Percentiles rank a stretch among this genome's conserved stretches.
Evolutionary conservation across 2,329 filamentous ascomycete genomes (phyloP).

Genomic region (Diplodia sapinea): DNA sequence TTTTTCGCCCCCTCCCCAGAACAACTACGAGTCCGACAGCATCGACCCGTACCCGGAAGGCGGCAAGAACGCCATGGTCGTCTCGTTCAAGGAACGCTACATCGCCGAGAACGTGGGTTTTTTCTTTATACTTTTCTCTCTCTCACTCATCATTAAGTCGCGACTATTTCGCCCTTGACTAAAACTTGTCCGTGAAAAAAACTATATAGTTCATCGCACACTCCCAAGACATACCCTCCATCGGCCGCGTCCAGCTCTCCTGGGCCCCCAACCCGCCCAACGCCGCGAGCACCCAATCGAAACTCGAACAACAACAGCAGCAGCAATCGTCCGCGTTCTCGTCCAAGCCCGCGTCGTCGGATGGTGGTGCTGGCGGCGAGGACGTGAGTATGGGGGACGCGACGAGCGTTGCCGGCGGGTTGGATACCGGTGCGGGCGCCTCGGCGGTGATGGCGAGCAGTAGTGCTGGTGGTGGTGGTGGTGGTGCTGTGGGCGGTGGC

Average conservation of each 20-base stretch:
- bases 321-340: too few relatives aligned
- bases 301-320: too few relatives aligned
- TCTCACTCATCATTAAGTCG: not conserved
- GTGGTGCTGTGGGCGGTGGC: constrained; percentile 33
- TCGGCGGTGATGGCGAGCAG: not conserved
- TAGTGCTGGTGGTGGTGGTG: not conserved
- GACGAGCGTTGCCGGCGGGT: not conserved
- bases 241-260: constrained; percentile 68
- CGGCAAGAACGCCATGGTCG: constrained; percentile 47
- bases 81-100: constrained; percentile 54
- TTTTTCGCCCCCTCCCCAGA: constrained; percentile 34
- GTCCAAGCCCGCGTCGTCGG: not conserved
- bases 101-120: constrained; percentile 67
- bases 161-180: not conserved
- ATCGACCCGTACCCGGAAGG: constrained; percentile 49
- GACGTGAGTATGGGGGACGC: constrained; percentile 21
- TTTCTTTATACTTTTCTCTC: not conserved
- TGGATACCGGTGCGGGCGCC: too few relatives aligned
- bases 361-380: not conserved
- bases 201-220: constrained; percentile 54
- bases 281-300: not conserved
- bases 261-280: constrained; percentile 60
- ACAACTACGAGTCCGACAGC: constrained; percentile 46
- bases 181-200: not conserved
- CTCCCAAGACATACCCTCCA: constrained; percentile 63